Base-by-base conservation (phyloP, 192 early-diverging fungal species). In the Pilobolus umbonatus region DNA sequence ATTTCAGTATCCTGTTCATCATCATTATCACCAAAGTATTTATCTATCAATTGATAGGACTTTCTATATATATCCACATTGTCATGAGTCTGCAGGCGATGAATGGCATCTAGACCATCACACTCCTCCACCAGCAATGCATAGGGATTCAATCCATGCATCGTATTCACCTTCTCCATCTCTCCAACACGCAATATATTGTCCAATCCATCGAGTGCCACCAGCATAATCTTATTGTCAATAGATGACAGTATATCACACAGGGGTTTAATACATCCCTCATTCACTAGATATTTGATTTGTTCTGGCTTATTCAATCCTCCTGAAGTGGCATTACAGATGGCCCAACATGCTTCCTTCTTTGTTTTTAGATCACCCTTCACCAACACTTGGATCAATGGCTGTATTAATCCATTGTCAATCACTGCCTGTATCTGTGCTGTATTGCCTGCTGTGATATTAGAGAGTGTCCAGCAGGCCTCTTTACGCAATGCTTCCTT, bases 311-410 rank as follows among this genome's bases (percentile, higher is more conserved):
- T 42, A 34, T 61, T 73, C 12, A 67, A 39, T 11, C 73, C 71
- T 17, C 55, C 60, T 4, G 64, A 73, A 2, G 74, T 79, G 11
- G 66, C 68, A 53, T 79, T 80, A 34, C 50, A 69, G 39, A 80
- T 57, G 26, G 71, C 77, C 78, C 78, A 80, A 35, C 75, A 80
- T 1, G 78, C 78, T 44, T 80, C 78, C 40, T 77, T 80, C 24
- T 63, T 54, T 29, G 74, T 76, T 52, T 80, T 74, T 15, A 59
- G 55, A 30, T 79, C 74, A 0, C 55, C 72, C 17, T 26, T 63
- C 6, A 4, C n/a, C 12, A 80, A 42, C 4, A 76, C 55, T 26
- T 80, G 52, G 3, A 80, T 44, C 14, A 80, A 40, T 1, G 63
- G 56, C 28, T 66, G 55, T 36, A 80, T 59, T 25, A 78, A 61